phyloP scores from a whole-genome alignment of 1,284 basidiomycete genomes.

The Tilletia indica region DNA sequence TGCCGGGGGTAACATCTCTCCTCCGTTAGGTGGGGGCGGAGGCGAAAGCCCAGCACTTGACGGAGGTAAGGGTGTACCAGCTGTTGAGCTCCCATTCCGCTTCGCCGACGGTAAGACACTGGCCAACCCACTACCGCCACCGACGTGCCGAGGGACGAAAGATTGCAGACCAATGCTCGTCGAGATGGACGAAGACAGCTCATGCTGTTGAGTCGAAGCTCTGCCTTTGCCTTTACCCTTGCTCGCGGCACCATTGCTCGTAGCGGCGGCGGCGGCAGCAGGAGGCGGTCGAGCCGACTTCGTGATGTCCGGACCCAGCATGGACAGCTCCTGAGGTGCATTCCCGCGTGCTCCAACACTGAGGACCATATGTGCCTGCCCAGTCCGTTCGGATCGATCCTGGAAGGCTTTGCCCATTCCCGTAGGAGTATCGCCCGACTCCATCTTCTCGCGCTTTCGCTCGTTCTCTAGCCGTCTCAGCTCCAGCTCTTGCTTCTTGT shows the following conservation, averaged over 20 bases:
- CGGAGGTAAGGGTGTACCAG: neutral
- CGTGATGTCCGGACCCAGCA: conserved; percentile 32
- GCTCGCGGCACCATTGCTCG: neutral
- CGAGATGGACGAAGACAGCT: neutral
- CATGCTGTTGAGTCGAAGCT: neutral
- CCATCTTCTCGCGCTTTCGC: conserved; percentile 48
- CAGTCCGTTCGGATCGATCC: conserved; percentile 45
- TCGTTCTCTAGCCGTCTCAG: conserved; percentile 50
- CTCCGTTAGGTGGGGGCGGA: neutral
- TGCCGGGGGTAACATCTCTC: neutral
- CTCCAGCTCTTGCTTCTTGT: conserved; percentile 50
- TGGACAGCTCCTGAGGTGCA: conserved; percentile 49
- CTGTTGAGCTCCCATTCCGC: neutral
- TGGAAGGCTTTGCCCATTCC: conserved; percentile 51
- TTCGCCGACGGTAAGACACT: neutral
- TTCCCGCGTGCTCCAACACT: conserved; percentile 47
- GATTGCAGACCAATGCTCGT: conserved; percentile 12
- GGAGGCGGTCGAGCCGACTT: conserved; percentile 5
- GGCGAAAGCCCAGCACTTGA: neutral
- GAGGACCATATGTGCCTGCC: conserved; percentile 54
- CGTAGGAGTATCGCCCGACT: conserved; percentile 50
- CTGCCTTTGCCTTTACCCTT: conserved; percentile 8
- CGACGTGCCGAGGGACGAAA: neutral
- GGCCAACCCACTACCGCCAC: conserved; percentile 4
- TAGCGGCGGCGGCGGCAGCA: neutral